Conservation (phyloP, 257 asterid genomes). For the Solanum paucissectum region DNA sequence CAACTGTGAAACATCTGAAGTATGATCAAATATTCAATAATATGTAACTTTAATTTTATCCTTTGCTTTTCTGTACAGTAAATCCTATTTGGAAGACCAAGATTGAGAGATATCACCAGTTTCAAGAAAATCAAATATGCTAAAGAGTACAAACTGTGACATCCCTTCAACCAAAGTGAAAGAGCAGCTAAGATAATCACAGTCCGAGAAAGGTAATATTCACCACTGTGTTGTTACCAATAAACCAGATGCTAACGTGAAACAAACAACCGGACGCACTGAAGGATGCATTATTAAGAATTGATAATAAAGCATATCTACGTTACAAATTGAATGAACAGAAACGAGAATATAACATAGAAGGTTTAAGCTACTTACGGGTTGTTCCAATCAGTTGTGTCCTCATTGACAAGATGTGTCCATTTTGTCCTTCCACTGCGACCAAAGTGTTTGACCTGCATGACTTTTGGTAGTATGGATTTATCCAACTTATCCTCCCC, state of each 20-base stretch:
- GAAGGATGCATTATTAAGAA: background rate
- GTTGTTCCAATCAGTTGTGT: conserved; percentile 91
- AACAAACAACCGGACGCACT: background rate
- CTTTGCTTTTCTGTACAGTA: background rate
- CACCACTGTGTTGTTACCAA: background rate
- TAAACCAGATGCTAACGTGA: background rate
- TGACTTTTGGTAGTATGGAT: conserved; percentile 77
- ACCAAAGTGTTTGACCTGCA: conserved; percentile 98
- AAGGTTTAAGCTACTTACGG: conserved; percentile 43
- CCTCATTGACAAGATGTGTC: conserved; percentile 95
- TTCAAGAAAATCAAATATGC: background rate
- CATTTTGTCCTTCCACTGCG: conserved; percentile 96
- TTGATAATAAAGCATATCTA: background rate
- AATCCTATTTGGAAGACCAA: background rate
- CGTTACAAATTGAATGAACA: background rate
- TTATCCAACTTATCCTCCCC: conserved; percentile 94
- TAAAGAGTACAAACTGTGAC: background rate
- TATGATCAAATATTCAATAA: background rate
- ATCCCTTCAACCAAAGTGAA: background rate
- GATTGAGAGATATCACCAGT: background rate
- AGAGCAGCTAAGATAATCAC: background rate
- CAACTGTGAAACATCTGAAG: background rate
- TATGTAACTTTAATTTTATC: background rate
- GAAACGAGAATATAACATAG: background rate
- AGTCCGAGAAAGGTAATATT: background rate